Evolutionary conservation across 768 basidiomycete species (phyloP), one percentile per base, ranked within the genome.

Genomic region (Rhodotorula kratochvilovae): DNA sequence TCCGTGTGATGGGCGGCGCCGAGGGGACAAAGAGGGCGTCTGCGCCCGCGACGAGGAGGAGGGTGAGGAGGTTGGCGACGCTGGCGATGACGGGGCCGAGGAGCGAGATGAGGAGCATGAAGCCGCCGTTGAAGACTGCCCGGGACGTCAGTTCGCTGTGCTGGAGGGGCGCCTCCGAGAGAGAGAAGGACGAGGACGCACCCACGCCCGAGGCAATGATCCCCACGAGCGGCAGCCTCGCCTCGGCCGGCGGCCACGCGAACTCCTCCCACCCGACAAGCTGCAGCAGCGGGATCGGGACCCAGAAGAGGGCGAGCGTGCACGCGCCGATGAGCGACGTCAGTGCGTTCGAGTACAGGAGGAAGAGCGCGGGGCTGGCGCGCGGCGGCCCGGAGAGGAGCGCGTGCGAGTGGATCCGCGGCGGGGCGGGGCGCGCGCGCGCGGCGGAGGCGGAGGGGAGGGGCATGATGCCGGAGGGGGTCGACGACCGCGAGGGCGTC

Each of bases 51-150:
- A 92, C 90, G 60, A 96, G 84, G 48, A 95, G 90, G 74, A 95
- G 94, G 11, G 93, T 93, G n/a, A 95, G 84, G n/a, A 98, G 84
- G 80, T 86, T 92, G 56, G 92, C 92, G 43, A 96, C 92, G 4
- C 90, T 91, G 16, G 73, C 68, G 27, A 74, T 63, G 54, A 73
- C 63, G 6, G 76, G 77, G 19, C 70, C 72, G 69, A 75, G 70
- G 12, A 70, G 39, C 8, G 63, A 63, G 10, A 78, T 36, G 25
- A 73, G 43, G 29, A 78, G 53, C 71, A 75, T 73, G 54, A 76
- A 78, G 15, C 66, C 68, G 6, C 66, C 71, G 54, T 78, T 76
- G 81, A 90, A 97, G 0, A 89, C 56, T 61, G 59, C 12, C 5
- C 29, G 19, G 76, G 4, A 91, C 84, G 1, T 36, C 45, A 46